Percentiles rank a stretch among this genome's conserved stretches.
Conservation (phyloP, 495 filamentous ascomycete genomes). For the Aspergillus affinis region DNA sequence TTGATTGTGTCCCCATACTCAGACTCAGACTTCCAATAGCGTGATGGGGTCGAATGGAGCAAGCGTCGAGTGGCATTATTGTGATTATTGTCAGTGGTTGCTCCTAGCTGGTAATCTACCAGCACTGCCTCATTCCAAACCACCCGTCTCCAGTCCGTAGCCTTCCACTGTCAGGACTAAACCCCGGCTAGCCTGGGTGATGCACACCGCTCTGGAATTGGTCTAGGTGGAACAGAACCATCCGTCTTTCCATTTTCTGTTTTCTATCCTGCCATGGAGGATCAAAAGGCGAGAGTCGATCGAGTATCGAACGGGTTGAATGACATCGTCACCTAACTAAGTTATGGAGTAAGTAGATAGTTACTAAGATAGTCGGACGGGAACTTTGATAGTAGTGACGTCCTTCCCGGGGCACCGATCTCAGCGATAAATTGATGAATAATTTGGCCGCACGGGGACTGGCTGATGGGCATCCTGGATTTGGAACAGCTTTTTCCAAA, state of each 20-base stretch:
- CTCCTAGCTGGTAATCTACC: constrained; percentile 9
- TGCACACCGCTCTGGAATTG: constrained; percentile 25
- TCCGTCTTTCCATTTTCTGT: neutral
- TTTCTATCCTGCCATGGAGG: neutral
- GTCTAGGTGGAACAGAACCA: neutral
- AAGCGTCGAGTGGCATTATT: constrained; percentile 2
- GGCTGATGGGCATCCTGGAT: neutral
- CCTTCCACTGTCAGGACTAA: constrained; percentile 16
- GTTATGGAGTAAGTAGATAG: neutral
- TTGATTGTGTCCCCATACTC: constrained; percentile 4
- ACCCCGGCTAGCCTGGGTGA: constrained; percentile 12
- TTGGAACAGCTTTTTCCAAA: neutral
- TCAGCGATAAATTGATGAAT: neutral
- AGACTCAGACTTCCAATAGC: constrained; percentile 1
- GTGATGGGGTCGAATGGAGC: constrained; percentile 9
- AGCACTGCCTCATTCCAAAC: constrained; percentile 30
- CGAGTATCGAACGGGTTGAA: neutral
- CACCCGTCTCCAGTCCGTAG: constrained; percentile 11
- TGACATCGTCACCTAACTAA: too few species aligned
- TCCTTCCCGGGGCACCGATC: neutral
- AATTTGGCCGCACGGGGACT: constrained; percentile 2
- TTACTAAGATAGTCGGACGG: too few species aligned
- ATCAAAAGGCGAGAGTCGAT: neutral
- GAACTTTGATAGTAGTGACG: neutral
- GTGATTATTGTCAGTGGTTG: too few species aligned